Conservation (phyloP, 2,329 filamentous ascomycete genomes). For the Pseudogymnoascus sp. region DNA sequence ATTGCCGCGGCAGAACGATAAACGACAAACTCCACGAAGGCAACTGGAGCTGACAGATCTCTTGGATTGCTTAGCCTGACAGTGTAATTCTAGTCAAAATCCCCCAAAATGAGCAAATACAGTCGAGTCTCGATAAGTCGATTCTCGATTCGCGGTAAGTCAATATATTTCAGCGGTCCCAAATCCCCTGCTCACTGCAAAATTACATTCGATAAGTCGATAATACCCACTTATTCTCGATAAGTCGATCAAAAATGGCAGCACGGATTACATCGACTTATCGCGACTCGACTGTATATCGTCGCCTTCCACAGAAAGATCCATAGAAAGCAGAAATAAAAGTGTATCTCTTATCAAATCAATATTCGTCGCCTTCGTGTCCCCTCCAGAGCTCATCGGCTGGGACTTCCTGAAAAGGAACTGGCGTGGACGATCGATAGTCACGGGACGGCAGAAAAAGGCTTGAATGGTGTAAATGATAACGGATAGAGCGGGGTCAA, state of each 20-base stretch:
- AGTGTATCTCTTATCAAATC: constrained; percentile 5
- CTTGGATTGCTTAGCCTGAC: neutral
- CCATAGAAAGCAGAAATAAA: neutral
- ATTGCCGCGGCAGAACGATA: neutral
- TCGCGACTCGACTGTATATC: neutral
- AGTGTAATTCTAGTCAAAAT: neutral
- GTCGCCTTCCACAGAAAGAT: neutral
- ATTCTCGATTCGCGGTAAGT: too few species aligned
- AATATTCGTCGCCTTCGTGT: neutral
- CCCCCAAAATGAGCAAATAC: neutral
- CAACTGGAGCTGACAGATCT: neutral
- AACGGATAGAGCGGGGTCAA: neutral
- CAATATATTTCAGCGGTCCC: too few species aligned
- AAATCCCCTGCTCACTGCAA: too few species aligned
- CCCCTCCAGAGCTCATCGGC: neutral
- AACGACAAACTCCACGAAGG: neutral
- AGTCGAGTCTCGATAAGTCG: too few species aligned
- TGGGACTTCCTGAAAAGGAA: neutral
- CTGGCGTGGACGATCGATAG: neutral
- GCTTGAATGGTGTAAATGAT: neutral
- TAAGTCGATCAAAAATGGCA: too few species aligned
- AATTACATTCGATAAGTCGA: too few species aligned
- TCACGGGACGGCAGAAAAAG: constrained; percentile 1
- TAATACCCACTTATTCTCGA: too few species aligned
- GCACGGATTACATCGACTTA: too few species aligned